phyloP scores from a whole-genome alignment of 2,329 filamentous ascomycete genomes.

The Onygenales sp. region DNA sequence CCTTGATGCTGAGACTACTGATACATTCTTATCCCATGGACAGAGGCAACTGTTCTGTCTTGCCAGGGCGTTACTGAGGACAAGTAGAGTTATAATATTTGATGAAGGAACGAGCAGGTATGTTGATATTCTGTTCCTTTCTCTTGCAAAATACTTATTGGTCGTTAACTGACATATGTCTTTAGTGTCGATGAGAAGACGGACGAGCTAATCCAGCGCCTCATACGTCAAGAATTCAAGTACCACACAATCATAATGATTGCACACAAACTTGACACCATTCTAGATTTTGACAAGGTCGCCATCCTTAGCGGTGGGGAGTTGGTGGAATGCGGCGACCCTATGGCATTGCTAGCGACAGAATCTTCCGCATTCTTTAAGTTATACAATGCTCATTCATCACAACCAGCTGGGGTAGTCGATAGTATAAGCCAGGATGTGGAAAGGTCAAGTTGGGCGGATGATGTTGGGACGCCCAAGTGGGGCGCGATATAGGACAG shows the following conservation, averaged over 20 bases:
- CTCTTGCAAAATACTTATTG: background rate
- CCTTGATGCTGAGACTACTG: background rate
- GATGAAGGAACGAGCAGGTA: background rate
- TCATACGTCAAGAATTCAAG: constrained; percentile 45
- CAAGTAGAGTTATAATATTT: background rate
- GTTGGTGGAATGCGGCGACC: constrained; percentile 27
- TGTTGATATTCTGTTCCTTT: background rate
- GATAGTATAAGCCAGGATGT: background rate
- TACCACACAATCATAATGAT: constrained; percentile 51
- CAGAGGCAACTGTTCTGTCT: constrained; percentile 2
- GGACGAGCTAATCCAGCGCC: constrained; percentile 47
- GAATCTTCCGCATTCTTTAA: constrained; percentile 30
- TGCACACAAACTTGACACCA: constrained; percentile 45
- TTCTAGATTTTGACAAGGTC: constrained; percentile 31
- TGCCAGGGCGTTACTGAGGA: background rate
- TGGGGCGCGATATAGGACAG: too few relatives aligned
- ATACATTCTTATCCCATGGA: background rate
- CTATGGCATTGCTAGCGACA: constrained; percentile 20
- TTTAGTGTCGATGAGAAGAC: constrained; percentile 47
- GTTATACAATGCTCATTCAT: constrained; percentile 17
- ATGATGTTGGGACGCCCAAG: too few relatives aligned
- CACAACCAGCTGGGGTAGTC: background rate
- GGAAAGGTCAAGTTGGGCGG: too few relatives aligned
- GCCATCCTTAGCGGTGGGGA: constrained; percentile 27
- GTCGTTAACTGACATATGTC: background rate